Evolutionary conservation across 176 grass and related monocot species (phyloP), one percentile per base, ranked within the genome.

Genomic region (Carex cristatella): DNA sequence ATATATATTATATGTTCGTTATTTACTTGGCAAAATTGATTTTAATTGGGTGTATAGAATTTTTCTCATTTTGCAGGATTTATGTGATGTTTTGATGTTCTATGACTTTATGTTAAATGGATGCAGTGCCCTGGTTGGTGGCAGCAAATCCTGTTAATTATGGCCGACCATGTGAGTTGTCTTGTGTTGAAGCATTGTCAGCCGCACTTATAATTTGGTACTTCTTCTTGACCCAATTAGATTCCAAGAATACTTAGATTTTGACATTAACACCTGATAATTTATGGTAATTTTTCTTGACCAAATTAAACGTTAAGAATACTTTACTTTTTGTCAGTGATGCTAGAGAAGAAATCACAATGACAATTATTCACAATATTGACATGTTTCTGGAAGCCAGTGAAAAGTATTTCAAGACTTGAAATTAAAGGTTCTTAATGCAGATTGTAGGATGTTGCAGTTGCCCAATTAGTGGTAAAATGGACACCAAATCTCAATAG

Each of bases 71-170:
- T 55, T 56, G 49, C 49, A 77, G 23, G 12, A 14, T 56, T 55
- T 7, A 15, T 11, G 5, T 19, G 38, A 46, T 72, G 18, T 4
- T 32, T 2, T 56, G 49, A 56, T 77, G 73, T 77, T 77, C 16
- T 33, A 13, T 77, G 32, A 56, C 19, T 77, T 56, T 16, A 53
- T 77, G 27, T 88, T 64, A 13, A 83, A 76, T 84, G 23, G 14
- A 88, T 85, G 70, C 89, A 98, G 95, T 98, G 85, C 93, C 95
- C 61, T 98, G 95, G 95, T 92, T 98, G 85, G 95, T 98, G 80
- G 95, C 95, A 80, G 95, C 95, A 84, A 98, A 98, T 80, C 95
- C 95, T 79, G 95, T 98, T 61, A 98, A 98, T 87, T 98, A 95
- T 86, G 95, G 95, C 2, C 93, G 88, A 10, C 95, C 95, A 89